Base-by-base conservation (phyloP, 164 flowering plant species). In the Houttuynia cordata region DNA sequence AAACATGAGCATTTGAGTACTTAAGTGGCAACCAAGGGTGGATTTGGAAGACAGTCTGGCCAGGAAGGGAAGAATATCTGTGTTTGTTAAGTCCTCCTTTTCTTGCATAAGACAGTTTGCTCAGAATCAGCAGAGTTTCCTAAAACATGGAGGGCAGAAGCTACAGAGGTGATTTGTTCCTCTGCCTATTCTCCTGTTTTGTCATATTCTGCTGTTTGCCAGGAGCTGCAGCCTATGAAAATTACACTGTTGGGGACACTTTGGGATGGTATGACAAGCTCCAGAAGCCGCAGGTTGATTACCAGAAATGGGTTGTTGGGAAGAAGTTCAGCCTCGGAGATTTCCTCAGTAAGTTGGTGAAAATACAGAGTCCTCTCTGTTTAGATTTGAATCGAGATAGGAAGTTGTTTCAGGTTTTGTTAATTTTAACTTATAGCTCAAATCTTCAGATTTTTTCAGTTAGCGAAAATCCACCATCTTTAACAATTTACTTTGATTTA, bases 291-390 rank as follows among this genome's bases (percentile, higher is more conserved):
- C 53, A 45, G 8, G 68, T 80, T 0, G 62, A 86, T 73, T 93
- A 88, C 75, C 91, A 81, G 71, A 82, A 85, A 70, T 93, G 99
- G 99, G 89, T 67, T 49, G 65, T 73, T 51, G 67, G 60, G 59
- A 83, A 88, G 61, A 68, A 67, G 68, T 93, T 93, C 80, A 69
- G 78, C 73, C 71, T 93, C 66, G 97, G 99, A 49, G 97, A 90
- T 82, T 93, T 82, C 71, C 92, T 88, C 79, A 77, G 97, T 93
- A 79, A 81, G 91, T 40, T n/a, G n/a, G n/a, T n/a, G n/a, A n/a
- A n/a, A n/a, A n/a, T n/a, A n/a, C n/a, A n/a, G n/a, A n/a, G n/a
- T n/a, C n/a, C n/a, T n/a, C n/a, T n/a, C n/a, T n/a, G n/a, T n/a
- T n/a, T n/a, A n/a, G n/a, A n/a, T n/a, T n/a, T n/a, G n/a, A n/a